A percentile compares a stretch with the other conserved stretches of the same genome.
Evolutionary conservation across 1,284 basidiomycete species (phyloP).

Genomic region (Leccinum proximum): DNA sequence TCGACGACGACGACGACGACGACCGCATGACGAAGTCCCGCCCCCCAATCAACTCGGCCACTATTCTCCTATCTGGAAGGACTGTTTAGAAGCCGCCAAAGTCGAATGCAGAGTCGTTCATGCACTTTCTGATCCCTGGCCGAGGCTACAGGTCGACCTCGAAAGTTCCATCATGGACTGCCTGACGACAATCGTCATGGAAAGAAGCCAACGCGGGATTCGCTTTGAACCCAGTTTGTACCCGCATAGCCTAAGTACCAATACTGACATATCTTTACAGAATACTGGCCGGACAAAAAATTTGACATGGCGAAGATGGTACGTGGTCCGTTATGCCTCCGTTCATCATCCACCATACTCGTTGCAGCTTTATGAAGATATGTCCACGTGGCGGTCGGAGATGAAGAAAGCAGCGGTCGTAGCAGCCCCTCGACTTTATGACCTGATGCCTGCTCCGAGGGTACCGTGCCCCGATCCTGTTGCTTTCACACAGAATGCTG

Average conservation of each 20-base stretch:
- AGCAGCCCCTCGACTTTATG: not conserved
- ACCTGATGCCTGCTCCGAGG: not conserved
- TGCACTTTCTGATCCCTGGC: not conserved
- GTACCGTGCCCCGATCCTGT: not conserved
- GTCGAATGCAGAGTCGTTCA: not conserved
- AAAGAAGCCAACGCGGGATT: not conserved
- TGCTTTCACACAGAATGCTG: not conserved
- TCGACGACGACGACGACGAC: not conserved
- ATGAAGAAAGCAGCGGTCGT: not conserved
- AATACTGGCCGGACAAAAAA: not conserved
- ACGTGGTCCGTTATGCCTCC: not conserved
- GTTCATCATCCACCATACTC: not conserved
- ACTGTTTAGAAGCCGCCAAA: not conserved
- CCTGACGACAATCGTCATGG: not conserved
- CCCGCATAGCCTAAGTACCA: not conserved
- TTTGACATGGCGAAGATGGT: not conserved
- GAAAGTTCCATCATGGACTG: not conserved
- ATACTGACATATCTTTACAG: not conserved
- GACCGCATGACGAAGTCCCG: not conserved
- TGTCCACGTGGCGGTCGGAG: not conserved
- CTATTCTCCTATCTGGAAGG: not conserved
- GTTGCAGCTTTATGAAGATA: not conserved
- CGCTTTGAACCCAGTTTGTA: not conserved
- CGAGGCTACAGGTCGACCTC: not conserved
- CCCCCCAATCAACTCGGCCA: not conserved